Evolutionary conservation across 2,329 filamentous ascomycete genomes (phyloP).

Genomic region (Aspergillus pseudotamarii): DNA sequence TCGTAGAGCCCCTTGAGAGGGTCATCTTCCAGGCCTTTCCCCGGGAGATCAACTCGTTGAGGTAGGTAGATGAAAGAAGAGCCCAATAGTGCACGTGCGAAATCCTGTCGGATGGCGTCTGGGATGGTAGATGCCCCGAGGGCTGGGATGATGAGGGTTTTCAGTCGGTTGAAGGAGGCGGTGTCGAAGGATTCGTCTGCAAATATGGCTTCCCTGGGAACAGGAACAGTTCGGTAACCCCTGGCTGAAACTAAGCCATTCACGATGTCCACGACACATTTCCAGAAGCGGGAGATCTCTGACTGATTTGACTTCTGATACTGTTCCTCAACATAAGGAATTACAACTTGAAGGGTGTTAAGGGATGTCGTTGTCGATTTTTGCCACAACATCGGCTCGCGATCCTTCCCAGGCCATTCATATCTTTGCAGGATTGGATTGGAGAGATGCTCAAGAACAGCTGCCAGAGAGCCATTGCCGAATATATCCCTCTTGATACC

Average conservation of each 20-base stretch:
- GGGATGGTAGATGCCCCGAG: slow-evolving; percentile 69
- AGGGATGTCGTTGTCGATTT: slow-evolving; percentile 74
- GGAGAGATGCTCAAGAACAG: slow-evolving; percentile 67
- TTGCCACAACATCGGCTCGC: slow-evolving; percentile 74
- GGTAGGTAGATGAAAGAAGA: slow-evolving; percentile 78
- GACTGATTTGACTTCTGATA: slow-evolving; percentile 31
- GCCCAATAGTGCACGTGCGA: slow-evolving; percentile 75
- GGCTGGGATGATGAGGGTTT: slow-evolving; percentile 69
- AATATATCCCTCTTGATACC: slow-evolving; percentile 68
- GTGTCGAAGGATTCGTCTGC: slow-evolving; percentile 84
- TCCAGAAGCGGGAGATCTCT: slow-evolving; percentile 67
- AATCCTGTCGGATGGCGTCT: slow-evolving; percentile 68
- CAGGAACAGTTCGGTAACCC: slow-evolving; percentile 49
- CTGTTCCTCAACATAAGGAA: slow-evolving; percentile 61
- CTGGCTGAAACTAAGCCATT: slow-evolving; percentile 72
- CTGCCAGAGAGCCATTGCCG: slow-evolving; percentile 65
- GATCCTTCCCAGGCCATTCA: slow-evolving; percentile 71
- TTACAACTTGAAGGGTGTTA: slow-evolving; percentile 66
- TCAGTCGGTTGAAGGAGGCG: slow-evolving; percentile 67
- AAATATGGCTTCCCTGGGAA: slow-evolving; percentile 51
- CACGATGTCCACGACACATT: slow-evolving; percentile 64
- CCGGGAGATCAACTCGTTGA: slow-evolving; percentile 63
- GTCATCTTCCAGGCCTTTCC: slow-evolving; percentile 44
- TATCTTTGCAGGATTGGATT: slow-evolving; percentile 80
- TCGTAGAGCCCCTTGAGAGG: slow-evolving; percentile 66